A percentile compares a stretch with the other conserved stretches of the same genome.
Conservation (phyloP, 306 rosid species). For the Castanopsis chinensis region DNA sequence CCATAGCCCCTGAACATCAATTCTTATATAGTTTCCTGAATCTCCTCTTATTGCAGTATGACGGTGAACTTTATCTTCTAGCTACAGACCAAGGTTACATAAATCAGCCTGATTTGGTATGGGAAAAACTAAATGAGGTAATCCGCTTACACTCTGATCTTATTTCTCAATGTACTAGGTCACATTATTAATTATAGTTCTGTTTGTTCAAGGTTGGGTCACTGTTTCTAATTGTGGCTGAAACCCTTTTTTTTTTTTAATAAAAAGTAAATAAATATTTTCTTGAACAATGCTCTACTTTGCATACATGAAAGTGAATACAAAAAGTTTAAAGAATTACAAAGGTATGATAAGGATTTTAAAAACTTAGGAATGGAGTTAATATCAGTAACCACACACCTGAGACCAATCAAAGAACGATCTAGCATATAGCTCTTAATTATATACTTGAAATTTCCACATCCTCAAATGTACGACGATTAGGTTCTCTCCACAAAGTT, state of each 20-base stretch:
- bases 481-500: too few species aligned
- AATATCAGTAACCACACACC: too few species aligned
- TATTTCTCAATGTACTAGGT: background rate
- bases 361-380: too few species aligned
- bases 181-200: background rate
- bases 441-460: too few species aligned
- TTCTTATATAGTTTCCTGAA: slow-evolving; percentile 13
- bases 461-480: too few species aligned
- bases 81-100: slow-evolving; percentile 99
- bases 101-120: slow-evolving; percentile 95
- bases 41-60: slow-evolving; percentile 46
- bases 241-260: background rate
- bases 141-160: slow-evolving; percentile 10
- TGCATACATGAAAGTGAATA: too few species aligned
- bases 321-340: too few species aligned
- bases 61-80: slow-evolving; percentile 84
- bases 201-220: background rate
- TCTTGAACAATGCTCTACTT: too few species aligned
- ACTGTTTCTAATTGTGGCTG: background rate
- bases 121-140: slow-evolving; percentile 99
- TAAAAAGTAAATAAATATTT: too few species aligned
- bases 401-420: too few species aligned
- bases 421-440: too few species aligned
- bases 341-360: too few species aligned
- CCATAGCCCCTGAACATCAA: slow-evolving; percentile 5